Evolutionary conservation across 2,329 filamentous ascomycete genomes (phyloP), one percentile per base, ranked within the genome.

Genomic region (Sclerotinia borealis): DNA sequence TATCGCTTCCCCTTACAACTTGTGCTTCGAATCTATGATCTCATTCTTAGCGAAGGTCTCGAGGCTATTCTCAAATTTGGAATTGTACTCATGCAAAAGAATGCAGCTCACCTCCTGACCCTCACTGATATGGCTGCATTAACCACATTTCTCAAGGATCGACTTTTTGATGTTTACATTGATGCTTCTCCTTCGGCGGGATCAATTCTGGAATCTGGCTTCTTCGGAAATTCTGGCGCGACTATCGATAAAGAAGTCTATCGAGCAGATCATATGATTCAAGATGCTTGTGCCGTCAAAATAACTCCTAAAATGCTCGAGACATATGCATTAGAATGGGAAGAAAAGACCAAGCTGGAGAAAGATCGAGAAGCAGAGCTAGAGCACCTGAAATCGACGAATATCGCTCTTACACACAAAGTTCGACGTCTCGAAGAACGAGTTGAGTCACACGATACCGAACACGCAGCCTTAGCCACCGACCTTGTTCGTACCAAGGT

Each of bases 1-100:
- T 99, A 99, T 76, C 90, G 96, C 48, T 99, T 99, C 76, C 95
- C 95, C 10, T 82, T 99, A 9, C 95, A 99, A 74, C 85, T 99
- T 11, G 95, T 99, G 8, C 87, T 99, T 64, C 90, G 95, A 37
- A 96, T 99, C 58, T 99, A 98, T 76, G 95, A 99, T 74, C 79
- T 99, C 62, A 95, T 99, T 59, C 81, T 99, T 22, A 95, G 91
- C 52, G 93, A 98, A 76, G 95, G 96, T 3, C 81, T 99, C 19
- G 91, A 92, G 60, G 95, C 95, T 0, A 95, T 99, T 69, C 80
- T 99, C 59, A 93, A 93, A 70, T 99, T 99, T 70, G 93, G 93
- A 60, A 88, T 98, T 68, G 92, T 95, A 4, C 82, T 99, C 59
- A 98, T 99, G 92, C 91, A 95, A 72, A 96, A 96, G 78, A 99